A percentile compares a stretch with the other conserved stretches of the same genome.
These are phyloP conservation scores for Dipodascus geniculatus DNA, from an alignment of 805 yeast species.

Conservation along the genomic window DNA sequence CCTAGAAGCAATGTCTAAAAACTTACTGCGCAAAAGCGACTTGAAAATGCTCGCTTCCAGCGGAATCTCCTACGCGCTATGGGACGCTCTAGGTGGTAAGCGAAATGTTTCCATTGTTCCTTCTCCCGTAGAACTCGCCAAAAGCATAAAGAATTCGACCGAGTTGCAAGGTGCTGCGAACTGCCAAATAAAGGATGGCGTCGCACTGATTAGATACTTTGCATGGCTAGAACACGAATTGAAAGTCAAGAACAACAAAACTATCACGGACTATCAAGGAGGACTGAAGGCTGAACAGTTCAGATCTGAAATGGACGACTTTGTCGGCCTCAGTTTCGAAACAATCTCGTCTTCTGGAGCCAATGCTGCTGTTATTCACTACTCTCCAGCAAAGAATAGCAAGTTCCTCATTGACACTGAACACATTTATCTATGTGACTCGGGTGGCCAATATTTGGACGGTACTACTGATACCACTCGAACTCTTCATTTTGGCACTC, in stretches of 20 bases:
- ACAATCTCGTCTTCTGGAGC: constrained; percentile 69
- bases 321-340: constrained; percentile 53
- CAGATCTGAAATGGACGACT: constrained; percentile 26
- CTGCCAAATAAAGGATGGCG: constrained; percentile 79
- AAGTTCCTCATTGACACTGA: constrained; percentile 51
- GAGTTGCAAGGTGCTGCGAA: constrained; percentile 61
- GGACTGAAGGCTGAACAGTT: constrained; percentile 39
- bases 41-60: constrained; percentile 40
- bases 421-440: constrained; percentile 66
- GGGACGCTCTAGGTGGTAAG: constrained; percentile 35
- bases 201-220: constrained; percentile 59
- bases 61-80: constrained; percentile 57
- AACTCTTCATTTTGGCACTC: constrained; percentile 57
- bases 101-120: constrained; percentile 30
- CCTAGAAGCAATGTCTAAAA: constrained; percentile 7
- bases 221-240: constrained; percentile 73
- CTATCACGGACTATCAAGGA: constrained; percentile 47
- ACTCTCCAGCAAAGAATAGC: constrained; percentile 46
- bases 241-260: constrained; percentile 22
- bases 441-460: constrained; percentile 85
- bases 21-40: constrained; percentile 1
- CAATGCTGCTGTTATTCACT: constrained; percentile 69
- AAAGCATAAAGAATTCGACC: constrained; percentile 60
- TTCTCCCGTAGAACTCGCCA: constrained; percentile 55
- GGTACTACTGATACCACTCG: constrained; percentile 97